These are phyloP conservation scores for Teunomyces stri DNA, from an alignment of 805 yeast species.

Conservation along the genomic window DNA sequence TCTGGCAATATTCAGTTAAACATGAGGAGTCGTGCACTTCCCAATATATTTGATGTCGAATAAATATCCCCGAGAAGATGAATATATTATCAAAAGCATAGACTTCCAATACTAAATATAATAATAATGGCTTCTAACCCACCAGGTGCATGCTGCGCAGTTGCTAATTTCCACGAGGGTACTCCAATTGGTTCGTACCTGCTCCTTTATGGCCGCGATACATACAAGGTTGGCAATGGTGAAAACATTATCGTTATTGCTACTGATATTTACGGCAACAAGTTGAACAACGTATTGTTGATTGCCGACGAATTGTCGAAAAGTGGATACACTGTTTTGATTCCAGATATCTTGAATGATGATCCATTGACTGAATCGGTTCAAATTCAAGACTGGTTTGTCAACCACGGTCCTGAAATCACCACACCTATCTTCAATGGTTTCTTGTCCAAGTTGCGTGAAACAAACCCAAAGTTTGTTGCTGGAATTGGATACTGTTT, in stretches of 20 bases:
- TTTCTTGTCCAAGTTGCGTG: conserved; percentile 8
- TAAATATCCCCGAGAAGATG: no score
- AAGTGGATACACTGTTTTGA: conserved; percentile 16
- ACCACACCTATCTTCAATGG: conserved; percentile 11
- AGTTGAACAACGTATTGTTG: conserved; percentile 24
- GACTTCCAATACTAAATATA: not conserved
- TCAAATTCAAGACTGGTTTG: conserved; percentile 6
- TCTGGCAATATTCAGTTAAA: no score
- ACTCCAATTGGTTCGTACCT: conserved; percentile 20
- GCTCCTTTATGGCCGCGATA: conserved; percentile 21
- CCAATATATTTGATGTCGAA: no score
- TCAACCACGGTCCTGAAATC: conserved; percentile 9
- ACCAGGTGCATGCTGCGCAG: conserved; percentile 21
- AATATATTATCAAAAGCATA: not conserved
- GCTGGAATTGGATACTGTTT: conserved; percentile 22
- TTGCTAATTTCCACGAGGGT: conserved; percentile 27
- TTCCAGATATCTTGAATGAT: conserved; percentile 29
- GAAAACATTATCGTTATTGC: conserved; percentile 21
- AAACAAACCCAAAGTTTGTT: conserved; percentile 5
- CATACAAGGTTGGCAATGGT: conserved; percentile 26
- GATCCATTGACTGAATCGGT: conserved; percentile 16
- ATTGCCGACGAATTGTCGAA: conserved; percentile 24
- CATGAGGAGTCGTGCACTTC: no score
- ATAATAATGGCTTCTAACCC: conserved; percentile 13
- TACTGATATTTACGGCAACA: conserved; percentile 30